A percentile compares a stretch with the other conserved stretches of the same genome.
Evolutionary conservation across 2,329 filamentous ascomycete species (phyloP).

Genomic region (Aspergillus flavus): DNA sequence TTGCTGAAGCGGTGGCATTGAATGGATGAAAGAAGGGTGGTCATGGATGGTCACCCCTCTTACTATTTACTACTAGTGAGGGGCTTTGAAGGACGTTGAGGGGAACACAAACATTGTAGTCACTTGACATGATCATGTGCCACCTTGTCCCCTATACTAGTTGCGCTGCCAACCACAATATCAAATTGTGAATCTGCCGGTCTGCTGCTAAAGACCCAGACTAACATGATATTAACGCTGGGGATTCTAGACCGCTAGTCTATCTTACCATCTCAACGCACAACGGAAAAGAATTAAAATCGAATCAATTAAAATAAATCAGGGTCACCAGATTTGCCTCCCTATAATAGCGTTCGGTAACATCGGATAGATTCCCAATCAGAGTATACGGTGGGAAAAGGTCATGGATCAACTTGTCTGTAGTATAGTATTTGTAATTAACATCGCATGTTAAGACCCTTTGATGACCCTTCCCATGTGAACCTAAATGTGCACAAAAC

Average conservation of each 20-base stretch:
- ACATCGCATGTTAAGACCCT: background rate
- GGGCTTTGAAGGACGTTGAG: background rate
- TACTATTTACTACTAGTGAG: background rate
- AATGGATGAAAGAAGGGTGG: background rate
- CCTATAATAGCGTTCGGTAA: background rate
- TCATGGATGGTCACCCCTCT: background rate
- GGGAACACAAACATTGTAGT: background rate
- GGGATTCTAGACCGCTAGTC: background rate
- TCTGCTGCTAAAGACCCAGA: background rate
- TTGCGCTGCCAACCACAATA: background rate
- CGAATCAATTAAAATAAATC: background rate
- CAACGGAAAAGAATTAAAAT: background rate
- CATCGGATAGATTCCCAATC: background rate
- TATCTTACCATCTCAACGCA: background rate
- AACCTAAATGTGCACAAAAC: background rate
- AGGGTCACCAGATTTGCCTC: conserved; percentile 1
- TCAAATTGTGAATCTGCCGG: background rate
- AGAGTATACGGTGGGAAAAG: too few relatives aligned
- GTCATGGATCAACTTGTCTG: background rate
- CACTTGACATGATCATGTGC: conserved; percentile 6
- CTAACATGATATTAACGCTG: background rate
- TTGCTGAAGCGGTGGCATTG: background rate
- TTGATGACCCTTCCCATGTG: background rate
- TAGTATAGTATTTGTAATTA: background rate
- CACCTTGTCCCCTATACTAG: background rate